phyloP scores from a whole-genome alignment of 2,329 filamentous ascomycete genomes.

The Colletotrichum sp. region DNA sequence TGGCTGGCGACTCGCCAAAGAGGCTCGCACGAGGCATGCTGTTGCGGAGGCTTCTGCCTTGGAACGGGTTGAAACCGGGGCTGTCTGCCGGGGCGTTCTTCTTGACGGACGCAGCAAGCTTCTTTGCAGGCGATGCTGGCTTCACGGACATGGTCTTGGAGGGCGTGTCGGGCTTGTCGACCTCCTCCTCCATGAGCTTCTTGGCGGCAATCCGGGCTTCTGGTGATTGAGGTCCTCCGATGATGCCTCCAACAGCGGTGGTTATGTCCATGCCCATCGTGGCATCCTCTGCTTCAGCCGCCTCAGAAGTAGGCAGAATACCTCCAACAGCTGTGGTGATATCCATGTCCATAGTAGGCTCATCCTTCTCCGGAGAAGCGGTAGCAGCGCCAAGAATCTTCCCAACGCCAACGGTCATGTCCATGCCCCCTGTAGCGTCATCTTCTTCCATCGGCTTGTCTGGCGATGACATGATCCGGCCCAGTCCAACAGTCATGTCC shows the following conservation, averaged over 20 bases:
- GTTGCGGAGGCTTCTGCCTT: conserved; percentile 52
- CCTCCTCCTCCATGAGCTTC: conserved; percentile 64
- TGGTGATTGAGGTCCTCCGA: conserved; percentile 43
- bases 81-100: conserved; percentile 43
- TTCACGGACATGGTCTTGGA: conserved; percentile 44
- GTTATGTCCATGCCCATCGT: conserved; percentile 74
- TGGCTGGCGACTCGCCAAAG: conserved; percentile 31
- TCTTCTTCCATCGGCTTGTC: conserved; percentile 50
- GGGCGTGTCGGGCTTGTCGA: conserved; percentile 50
- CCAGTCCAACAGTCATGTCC: conserved; percentile 71
- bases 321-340: conserved; percentile 64
- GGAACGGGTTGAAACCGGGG: conserved; percentile 59
- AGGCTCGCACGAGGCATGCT: conserved; percentile 50
- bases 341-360: conserved; percentile 56
- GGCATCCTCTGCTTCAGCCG: conserved; percentile 35
- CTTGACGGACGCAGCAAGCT: conserved; percentile 28
- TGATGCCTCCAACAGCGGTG: conserved; percentile 65
- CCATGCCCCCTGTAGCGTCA: conserved; percentile 61
- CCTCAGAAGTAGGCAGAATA: conserved; percentile 46
- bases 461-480: conserved; percentile 46
- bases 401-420: conserved; percentile 57
- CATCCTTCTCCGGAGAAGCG: conserved; percentile 19
- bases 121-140: conserved; percentile 38
- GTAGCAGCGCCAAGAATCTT: conserved; percentile 38
- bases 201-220: conserved; percentile 54